Base-by-base conservation (phyloP, 768 basidiomycete species). In the Leccinum rimulosum region DNA sequence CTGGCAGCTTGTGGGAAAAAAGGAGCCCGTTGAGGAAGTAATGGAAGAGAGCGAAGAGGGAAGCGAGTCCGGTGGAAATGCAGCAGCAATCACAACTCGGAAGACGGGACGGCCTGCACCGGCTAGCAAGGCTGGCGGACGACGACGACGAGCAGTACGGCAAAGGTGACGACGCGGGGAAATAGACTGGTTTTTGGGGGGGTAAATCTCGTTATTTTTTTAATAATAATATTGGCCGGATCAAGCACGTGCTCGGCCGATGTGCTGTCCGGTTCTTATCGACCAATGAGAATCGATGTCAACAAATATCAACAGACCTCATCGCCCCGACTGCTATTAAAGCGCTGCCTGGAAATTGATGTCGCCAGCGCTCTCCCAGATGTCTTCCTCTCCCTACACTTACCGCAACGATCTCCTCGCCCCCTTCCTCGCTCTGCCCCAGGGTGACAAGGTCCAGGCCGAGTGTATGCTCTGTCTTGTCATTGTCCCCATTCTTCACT, bases 361-460 rank as follows among this genome's bases (percentile, higher is more conserved):
- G 14, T 17, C n/a, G n/a, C 28, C 48, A 15, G 52, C 53, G 28
- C 47, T 58, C 40, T 51, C 48, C 31, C 55, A 56, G 15, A 68
- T 68, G 70, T 68, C 69, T 58, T 59, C 70, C 54, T 63, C 61
- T 52, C 55, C 78, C 59, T 67, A 77, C 69, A 63, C 64, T 15
- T 91, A 91, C 78, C 83, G 74, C 73, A 90, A 89, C 77, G 91
- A 93, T 66, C 87, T 98, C 64, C 89, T 97, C 71, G 85, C 88
- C 30, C 93, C 90, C 72, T 98, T 82, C 80, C 89, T 97, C 68
- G 83, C 86, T 61, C 87, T 99, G 60, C 80, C 85, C 66, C 96
- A 98, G 76, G 94, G 94, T 54, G 87, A 86, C 27, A 95, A 94
- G 75, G 71, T 98, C 75, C 94, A 97, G 81, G 96, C 96, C 48